Evolutionary conservation across 352 stramenopile species (phyloP).

Genomic region (Thalassiosira pacifica): DNA sequence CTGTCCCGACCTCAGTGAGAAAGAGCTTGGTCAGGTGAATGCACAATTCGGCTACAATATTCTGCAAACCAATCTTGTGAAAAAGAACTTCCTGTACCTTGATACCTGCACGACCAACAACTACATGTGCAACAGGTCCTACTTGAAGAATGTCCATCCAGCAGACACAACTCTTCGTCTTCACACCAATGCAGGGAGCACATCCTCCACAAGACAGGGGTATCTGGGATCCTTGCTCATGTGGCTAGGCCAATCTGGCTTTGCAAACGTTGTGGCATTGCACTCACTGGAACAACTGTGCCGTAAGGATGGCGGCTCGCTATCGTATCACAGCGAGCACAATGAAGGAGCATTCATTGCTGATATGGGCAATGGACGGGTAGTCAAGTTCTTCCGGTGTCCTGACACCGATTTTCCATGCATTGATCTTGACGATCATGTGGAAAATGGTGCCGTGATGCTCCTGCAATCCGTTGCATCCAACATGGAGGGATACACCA

Average conservation of each 20-base stretch:
- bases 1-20: neutral
- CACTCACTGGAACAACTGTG: conserved; percentile 3
- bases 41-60: neutral
- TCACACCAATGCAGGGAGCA: neutral
- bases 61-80: neutral
- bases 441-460: neutral
- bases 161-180: neutral
- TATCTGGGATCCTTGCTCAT: conserved; percentile 9
- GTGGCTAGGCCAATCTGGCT: conserved; percentile 17
- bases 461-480: conserved; percentile 10
- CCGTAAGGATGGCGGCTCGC: neutral
- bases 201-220: neutral
- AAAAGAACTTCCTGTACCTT: conserved; percentile 8
- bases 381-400: conserved; percentile 6
- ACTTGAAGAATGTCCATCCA: neutral
- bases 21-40: neutral
- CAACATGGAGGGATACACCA: conserved; percentile 45
- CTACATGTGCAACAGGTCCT: neutral
- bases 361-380: neutral
- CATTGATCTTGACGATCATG: conserved; percentile 30
- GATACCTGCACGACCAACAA: conserved; percentile 10
- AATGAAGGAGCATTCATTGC: conserved; percentile 11
- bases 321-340: conserved; percentile 8
- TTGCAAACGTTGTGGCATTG: conserved; percentile 27
- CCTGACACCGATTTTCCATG: conserved; percentile 13